phyloP scores from a whole-genome alignment of 345 rosid genomes.

The Bruguiera gymnorhiza region DNA sequence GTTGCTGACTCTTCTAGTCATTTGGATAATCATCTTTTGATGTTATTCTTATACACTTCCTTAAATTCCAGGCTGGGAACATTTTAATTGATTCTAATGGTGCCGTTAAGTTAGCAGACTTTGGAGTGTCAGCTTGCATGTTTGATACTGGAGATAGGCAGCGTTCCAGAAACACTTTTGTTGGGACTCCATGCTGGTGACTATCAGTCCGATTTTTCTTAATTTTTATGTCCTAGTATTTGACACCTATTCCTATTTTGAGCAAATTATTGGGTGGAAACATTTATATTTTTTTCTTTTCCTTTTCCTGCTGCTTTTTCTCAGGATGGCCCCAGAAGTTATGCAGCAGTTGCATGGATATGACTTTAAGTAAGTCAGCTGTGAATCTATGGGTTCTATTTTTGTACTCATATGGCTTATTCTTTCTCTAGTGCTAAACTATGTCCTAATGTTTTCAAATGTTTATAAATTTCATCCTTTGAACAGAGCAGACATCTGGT shows the following conservation, averaged over 20 bases:
- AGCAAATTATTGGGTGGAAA: background rate
- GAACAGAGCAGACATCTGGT: constrained; percentile 97
- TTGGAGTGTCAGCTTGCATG: constrained; percentile 98
- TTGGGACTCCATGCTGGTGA: constrained; percentile 99
- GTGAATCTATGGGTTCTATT: constrained; percentile 8
- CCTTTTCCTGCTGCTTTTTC: constrained; percentile 12
- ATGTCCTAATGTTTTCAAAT: background rate
- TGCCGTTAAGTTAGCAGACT: constrained; percentile 88
- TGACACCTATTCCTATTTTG: background rate
- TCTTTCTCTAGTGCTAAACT: too few relatives aligned
- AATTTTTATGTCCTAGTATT: background rate
- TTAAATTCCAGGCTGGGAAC: constrained; percentile 76
- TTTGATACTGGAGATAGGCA: constrained; percentile 98
- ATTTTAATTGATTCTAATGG: constrained; percentile 80
- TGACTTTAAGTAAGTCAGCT: constrained; percentile 87
- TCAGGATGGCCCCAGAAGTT: constrained; percentile 99
- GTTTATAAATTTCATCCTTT: constrained; percentile 24
- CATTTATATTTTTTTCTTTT: background rate
- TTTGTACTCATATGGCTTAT: too few relatives aligned
- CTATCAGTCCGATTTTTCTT: constrained; percentile 4
- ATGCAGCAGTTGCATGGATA: constrained; percentile 99
- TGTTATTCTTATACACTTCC: constrained; percentile 18
- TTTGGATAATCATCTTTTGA: constrained; percentile 2
- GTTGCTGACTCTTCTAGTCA: background rate
- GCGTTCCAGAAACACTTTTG: constrained; percentile 94